These are phyloP conservation scores for Solanum chiquidenum DNA, from an alignment of 257 asterid species.

Conservation along the genomic window DNA sequence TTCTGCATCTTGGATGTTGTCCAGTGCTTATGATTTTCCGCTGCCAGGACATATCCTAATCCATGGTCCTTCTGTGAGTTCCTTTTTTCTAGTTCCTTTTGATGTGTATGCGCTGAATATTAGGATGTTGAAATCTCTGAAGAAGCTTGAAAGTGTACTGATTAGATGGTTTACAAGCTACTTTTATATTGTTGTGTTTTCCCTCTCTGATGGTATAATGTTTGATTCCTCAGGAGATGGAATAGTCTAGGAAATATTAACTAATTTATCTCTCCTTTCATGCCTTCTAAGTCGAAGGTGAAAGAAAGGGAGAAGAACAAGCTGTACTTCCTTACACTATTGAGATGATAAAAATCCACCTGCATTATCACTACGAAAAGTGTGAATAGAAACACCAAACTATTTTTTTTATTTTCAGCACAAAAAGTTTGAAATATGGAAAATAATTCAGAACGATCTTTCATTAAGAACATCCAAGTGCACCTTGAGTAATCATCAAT, in stretches of 20 bases:
- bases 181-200: neutral
- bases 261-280: neutral
- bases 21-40: conserved; percentile 56
- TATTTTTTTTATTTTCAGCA: too few species aligned
- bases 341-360: neutral
- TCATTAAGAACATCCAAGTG: too few species aligned
- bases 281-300: neutral
- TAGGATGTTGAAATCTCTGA: neutral
- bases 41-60: conserved; percentile 88
- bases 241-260: neutral
- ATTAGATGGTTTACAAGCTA: neutral
- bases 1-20: conserved; percentile 47
- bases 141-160: neutral
- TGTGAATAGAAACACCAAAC: too few species aligned
- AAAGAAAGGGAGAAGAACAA: neutral
- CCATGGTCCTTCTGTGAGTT: conserved; percentile 81
- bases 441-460: too few species aligned
- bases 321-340: neutral
- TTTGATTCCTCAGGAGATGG: neutral
- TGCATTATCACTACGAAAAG: too few species aligned
- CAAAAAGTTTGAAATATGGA: too few species aligned
- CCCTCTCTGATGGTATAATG: neutral
- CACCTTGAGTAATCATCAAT: too few species aligned
- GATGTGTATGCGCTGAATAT: neutral
- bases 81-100: conserved; percentile 3